Evolutionary conservation across 2,329 filamentous ascomycete species (phyloP), one percentile per base, ranked within the genome.

Genomic region (Trichoderma hamatum): DNA sequence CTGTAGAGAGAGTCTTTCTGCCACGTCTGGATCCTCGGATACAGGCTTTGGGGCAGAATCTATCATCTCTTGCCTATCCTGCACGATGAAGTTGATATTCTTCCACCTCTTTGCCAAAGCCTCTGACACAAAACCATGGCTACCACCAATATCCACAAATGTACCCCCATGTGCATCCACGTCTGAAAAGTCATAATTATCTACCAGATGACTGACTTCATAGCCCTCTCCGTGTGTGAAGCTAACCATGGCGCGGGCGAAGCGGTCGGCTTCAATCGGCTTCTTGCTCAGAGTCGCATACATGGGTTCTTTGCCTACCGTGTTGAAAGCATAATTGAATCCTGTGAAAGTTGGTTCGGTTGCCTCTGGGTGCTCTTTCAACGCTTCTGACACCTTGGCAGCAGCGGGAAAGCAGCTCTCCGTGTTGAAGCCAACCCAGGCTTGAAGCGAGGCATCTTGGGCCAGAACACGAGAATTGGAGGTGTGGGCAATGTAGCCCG

Each of bases 101-200:
- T 80, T 80, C 76, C 84, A 87, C 67, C 76, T 77, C 70, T 80
- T 79, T 2, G 85, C 88, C 54, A 90, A 78, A 3, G 83, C 85
- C n/a, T 86, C 80, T 58, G 81, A 84, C n/a, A 85, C 83, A 58
- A 87, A 85, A 0, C 88, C 88, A 64, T 85, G 84, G 21, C 84
- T 86, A 2, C 88, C 88, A 11, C 88, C 88, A 16, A 88, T 73
- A 67, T 90, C 87, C 5, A 90, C 86, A 49, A 90, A 77, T 0
- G 81, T 86, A 3, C 83, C 86, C 5, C 77, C 76, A 1, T 69
- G 73, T 0, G 76, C 76, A 62, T 86, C 80, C 1, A 88, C 75
- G 1, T 79, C 80, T 1, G 80, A 76, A 72, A 89, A 84, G 72
- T 88, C 84, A 72, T 85, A 89, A 54, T 82, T 84, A 46, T 86